Percentiles rank a stretch among this genome's conserved stretches.
Conservation (phyloP, 345 rosid genomes). For the Citrus reticulata region DNA sequence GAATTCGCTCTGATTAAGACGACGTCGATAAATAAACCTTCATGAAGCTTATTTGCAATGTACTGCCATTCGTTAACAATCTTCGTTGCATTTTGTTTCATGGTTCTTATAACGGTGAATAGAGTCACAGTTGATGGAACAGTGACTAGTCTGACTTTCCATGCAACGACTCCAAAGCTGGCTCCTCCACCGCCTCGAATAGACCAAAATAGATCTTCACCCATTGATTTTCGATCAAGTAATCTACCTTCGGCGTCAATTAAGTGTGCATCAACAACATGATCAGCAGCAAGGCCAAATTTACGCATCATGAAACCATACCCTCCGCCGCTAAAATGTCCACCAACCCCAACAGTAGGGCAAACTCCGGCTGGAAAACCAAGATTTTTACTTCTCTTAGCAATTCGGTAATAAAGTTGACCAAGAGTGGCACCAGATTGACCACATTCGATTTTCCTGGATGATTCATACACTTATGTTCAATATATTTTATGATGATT, state of each 20-base stretch:
- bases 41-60: background rate
- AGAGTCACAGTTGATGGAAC: conserved; percentile 44
- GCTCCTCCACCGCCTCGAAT: conserved; percentile 65
- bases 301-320: conserved; percentile 54
- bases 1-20: conserved; percentile 3
- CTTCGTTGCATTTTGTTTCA: conserved; percentile 6
- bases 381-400: conserved; percentile 12
- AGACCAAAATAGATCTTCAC: conserved; percentile 72
- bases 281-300: conserved; percentile 48
- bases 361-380: conserved; percentile 30
- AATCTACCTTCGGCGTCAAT: conserved; percentile 42
- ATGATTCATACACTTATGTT: too few species aligned
- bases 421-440: conserved; percentile 22
- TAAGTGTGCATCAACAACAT: conserved; percentile 47
- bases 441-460: too few species aligned
- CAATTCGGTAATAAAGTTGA: conserved; percentile 21
- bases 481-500: too few species aligned
- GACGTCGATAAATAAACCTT: conserved; percentile 23
- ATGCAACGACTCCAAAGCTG: conserved; percentile 39
- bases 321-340: conserved; percentile 60
- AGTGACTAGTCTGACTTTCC: background rate
- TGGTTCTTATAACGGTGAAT: conserved; percentile 5
- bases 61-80: background rate
- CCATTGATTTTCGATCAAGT: conserved; percentile 44
- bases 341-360: conserved; percentile 47